Base-by-base conservation (phyloP, 805 yeast species). In the Suhomyces emberorum region DNA sequence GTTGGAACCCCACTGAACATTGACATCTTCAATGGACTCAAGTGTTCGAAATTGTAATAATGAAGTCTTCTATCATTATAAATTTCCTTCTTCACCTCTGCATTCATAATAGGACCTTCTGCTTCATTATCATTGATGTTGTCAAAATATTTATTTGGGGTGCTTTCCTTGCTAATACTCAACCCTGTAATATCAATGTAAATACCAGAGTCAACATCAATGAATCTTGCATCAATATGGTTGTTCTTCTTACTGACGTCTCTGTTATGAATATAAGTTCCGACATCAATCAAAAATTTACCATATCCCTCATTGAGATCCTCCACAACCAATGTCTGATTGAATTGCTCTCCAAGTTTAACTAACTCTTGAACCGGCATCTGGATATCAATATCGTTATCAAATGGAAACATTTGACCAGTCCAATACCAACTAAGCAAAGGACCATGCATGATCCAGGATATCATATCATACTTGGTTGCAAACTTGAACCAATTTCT, bases 401-500 rank as follows among this genome's bases (percentile, higher is more conserved):
- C 56, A 51, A 50, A 52, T 9, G 56, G 56, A 30, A 52, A 52
- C 24, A 38, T 31, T 35, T 47, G 18, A 4, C 56, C 54, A 28
- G 43, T 43, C 52, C 53, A 47, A 34, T 48, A 43, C 52, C 54
- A 52, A 22, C 46, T 30, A 14, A 52, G 39, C 6, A 52, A 36
- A 6, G 45, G 31, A 2, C 56, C 56, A 37, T 52, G 55, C 14
- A 51, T 47, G 6, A 52, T 39, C 56, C 56, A 52, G n/a, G 54
- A 64, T 4, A 63, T 57, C 7, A 77, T 43, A 1, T 76, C 76
- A 35, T 65, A 57, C 6, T 67, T 58, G 24, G 61, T 53, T 14
- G 75, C 51, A 41, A 77, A 76, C 30, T 70, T 60, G 31, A 75
- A 60, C 64, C 76, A 77, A 4, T 73, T 74, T 35, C 78, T 62